Evolutionary conservation across 75 land plant species (phyloP), one percentile per base, ranked within the genome.

Genomic region (Selaginella tamariscina): DNA sequence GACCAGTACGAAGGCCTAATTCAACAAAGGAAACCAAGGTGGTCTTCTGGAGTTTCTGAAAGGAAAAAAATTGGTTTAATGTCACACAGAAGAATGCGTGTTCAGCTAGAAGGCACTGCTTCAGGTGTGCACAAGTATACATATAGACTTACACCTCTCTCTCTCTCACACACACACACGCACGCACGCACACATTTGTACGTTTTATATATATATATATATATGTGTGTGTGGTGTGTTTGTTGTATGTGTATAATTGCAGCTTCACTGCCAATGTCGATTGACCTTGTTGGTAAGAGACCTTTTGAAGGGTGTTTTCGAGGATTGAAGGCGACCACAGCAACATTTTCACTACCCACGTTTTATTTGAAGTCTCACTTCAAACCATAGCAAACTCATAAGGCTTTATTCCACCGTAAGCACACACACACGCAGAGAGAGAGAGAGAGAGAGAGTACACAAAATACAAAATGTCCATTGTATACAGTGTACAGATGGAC

Each of bases 21-120:
- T 30, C 65, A 74, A 29, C 71, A 71, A 32, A 77, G 56, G 32
- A 56, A 66, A 30, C 65, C 70, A 2, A 33, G 65, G n/a, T 75
- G 75, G 56, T 82, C 92, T 44, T 75, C 79, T 62, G 88, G 27
- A 72, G 75, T 33, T 68, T 66, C 32, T 44, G 64, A 27, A 76
- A 80, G 31, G 72, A 64, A 68, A 81, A 82, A 31, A 80, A 74
- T 67, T 79, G 68, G 33, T 56, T 56, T 55, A 64, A 29, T 74
- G 71, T 74, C 22, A 29, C 99, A 95, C 73, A 86, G 86, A 66
- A 82, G 82, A 71, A 82, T 95, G 22, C 67, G 83, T 27, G 75
- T 95, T 54, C 97, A 87, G 69, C 75, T 95, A 69, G 92, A 95
- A 68, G 99, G 99, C 27, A 88, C 97, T 56, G 73, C 84, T n/a